Percentiles rank a stretch among this genome's conserved stretches.
Conservation (phyloP, 805 yeast genomes). For the Yamadazyma ubonensis region DNA sequence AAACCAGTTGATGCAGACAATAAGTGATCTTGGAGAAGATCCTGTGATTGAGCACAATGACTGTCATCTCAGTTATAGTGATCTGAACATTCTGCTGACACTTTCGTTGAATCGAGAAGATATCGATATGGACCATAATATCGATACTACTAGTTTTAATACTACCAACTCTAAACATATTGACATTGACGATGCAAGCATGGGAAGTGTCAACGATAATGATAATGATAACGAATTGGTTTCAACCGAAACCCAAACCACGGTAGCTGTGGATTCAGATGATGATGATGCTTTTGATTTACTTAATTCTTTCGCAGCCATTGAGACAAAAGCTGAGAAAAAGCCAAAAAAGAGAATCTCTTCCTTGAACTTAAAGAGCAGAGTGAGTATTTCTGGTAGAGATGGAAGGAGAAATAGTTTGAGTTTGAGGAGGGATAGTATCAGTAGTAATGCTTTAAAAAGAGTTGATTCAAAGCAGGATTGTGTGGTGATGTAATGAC, state of each 20-base stretch:
- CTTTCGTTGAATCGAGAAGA: conserved; percentile 12
- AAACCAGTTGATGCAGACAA: conserved; percentile 5
- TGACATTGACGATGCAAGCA: conserved; percentile 2
- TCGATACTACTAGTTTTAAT: conserved; percentile 5
- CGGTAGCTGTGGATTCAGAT: conserved; percentile 5
- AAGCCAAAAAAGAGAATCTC: conserved; percentile 7
- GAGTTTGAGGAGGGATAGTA: conserved; percentile 1
- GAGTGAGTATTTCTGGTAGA: conserved; percentile 1
- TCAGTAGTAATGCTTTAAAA: not conserved
- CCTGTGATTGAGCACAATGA: conserved; percentile 11
- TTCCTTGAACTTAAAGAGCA: conserved; percentile 5
- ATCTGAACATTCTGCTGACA: conserved; percentile 12
- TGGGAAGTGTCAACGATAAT: conserved; percentile 1
- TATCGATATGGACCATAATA: conserved; percentile 6
- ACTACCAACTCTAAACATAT: conserved; percentile 4
- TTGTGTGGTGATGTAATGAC: conserved; percentile 4
- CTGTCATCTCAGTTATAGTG: conserved; percentile 14
- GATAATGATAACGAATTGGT: conserved; percentile 6
- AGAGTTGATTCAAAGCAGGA: conserved; percentile 1
- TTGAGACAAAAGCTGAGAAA: not conserved
- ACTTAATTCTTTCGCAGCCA: conserved; percentile 20
- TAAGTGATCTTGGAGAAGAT: conserved; percentile 8
- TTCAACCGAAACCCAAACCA: no score
- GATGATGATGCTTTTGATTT: conserved; percentile 27
- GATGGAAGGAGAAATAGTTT: not conserved